Evolutionary conservation across 148 eudicot genomes (phyloP).

Genomic region (Camellia sinensis): DNA sequence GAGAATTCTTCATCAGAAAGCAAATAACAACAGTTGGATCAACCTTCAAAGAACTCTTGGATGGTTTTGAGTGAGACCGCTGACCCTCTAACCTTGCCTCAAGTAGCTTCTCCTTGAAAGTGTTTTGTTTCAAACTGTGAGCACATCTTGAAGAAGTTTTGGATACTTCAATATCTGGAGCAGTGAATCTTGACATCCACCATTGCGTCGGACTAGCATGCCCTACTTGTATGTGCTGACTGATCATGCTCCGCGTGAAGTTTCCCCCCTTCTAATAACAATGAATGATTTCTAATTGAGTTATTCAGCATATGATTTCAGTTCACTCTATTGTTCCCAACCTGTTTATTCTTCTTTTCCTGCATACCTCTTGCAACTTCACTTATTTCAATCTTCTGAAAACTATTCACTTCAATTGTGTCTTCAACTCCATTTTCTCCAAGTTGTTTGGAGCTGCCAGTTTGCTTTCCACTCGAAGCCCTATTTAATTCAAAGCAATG

Average conservation of each 20-base stretch:
- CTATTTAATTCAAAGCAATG: conserved; percentile 45
- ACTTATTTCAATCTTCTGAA: conserved; percentile 12
- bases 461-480: conserved; percentile 28
- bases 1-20: not conserved
- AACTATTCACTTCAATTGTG: conserved; percentile 6
- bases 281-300: conserved; percentile 39
- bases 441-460: conserved; percentile 19
- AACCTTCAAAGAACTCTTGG: conserved; percentile 28
- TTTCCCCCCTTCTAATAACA: conserved; percentile 42
- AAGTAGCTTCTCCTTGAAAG: conserved; percentile 75
- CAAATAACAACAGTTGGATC: not conserved
- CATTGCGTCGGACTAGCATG: conserved; percentile 55
- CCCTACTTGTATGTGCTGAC: conserved; percentile 27
- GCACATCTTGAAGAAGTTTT: conserved; percentile 44
- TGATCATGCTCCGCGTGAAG: conserved; percentile 35
- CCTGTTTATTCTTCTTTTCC: conserved; percentile 37
- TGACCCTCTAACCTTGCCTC: conserved; percentile 78
- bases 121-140: conserved; percentile 41
- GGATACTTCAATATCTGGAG: conserved; percentile 35
- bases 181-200: conserved; percentile 49
- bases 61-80: conserved; percentile 36
- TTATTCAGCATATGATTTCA: conserved; percentile 28
- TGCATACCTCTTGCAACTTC: conserved; percentile 2
- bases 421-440: conserved; percentile 19
- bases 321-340: conserved; percentile 26